Evolutionary conservation across 1,139 yeast species (phyloP).

Genomic region (Wickerhamomyces sp.): DNA sequence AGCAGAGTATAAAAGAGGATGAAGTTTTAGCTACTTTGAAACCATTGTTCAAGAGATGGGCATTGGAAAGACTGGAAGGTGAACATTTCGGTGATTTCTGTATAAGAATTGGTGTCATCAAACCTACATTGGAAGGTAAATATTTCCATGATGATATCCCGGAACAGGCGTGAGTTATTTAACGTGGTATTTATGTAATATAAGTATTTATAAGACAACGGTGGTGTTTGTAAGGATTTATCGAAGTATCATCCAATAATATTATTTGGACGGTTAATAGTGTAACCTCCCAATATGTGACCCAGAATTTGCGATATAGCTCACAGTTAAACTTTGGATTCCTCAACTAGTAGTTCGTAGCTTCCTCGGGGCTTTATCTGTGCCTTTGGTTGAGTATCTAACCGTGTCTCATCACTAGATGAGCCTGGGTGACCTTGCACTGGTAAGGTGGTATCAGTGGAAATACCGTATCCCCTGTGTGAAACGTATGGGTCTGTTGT

Average conservation of each 20-base stretch:
- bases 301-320: too few relatives aligned
- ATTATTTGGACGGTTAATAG: slow-evolving; percentile 21
- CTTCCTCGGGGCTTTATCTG: slow-evolving; percentile 25
- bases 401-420: slow-evolving; percentile 65
- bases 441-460: slow-evolving; percentile 41
- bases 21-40: slow-evolving; percentile 74
- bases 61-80: slow-evolving; percentile 81
- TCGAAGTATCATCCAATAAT: slow-evolving; percentile 25
- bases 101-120: slow-evolving; percentile 79
- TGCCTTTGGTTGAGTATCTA: slow-evolving; percentile 51
- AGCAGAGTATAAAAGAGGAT: slow-evolving; percentile 86
- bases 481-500: slow-evolving; percentile 42
- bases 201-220: too few relatives aligned
- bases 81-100: slow-evolving; percentile 96
- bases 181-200: not conserved
- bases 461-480: slow-evolving; percentile 39
- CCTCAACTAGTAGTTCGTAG: slow-evolving; percentile 37
- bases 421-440: slow-evolving; percentile 61
- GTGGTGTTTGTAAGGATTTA: not conserved
- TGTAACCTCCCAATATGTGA: too few relatives aligned
- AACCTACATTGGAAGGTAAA: slow-evolving; percentile 87
- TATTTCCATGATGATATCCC: slow-evolving; percentile 92
- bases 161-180: slow-evolving; percentile 39
- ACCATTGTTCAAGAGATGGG: slow-evolving; percentile 92
- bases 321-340: slow-evolving; percentile 54